phyloP scores from a whole-genome alignment of 1,139 yeast species.

The Taiozyma sp. region DNA sequence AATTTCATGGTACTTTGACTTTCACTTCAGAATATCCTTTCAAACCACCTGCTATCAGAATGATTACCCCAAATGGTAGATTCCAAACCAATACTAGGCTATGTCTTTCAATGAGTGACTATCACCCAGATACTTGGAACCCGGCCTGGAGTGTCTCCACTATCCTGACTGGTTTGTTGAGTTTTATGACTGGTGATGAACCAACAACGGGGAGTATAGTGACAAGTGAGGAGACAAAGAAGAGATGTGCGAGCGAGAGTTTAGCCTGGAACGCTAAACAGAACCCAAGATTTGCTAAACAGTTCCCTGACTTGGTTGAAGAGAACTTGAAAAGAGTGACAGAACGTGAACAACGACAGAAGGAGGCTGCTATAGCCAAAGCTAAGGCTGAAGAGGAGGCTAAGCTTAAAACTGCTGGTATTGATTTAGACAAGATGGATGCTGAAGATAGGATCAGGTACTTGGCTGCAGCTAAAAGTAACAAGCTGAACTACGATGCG shows the following conservation, averaged over 20 bases:
- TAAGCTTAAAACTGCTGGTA: conserved; percentile 1
- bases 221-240: conserved; percentile 44
- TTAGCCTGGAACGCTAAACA: conserved; percentile 55
- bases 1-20: conserved; percentile 79
- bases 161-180: conserved; percentile 73
- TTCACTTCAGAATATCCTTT: conserved; percentile 89
- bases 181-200: conserved; percentile 73
- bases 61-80: conserved; percentile 83
- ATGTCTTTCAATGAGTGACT: conserved; percentile 87
- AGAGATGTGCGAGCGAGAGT: conserved; percentile 45
- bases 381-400: conserved; percentile 10
- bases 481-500: conserved; percentile 5
- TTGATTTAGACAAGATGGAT: conserved; percentile 31
- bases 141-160: conserved; percentile 94
- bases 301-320: conserved; percentile 65
- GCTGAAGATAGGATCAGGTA: conserved; percentile 45
- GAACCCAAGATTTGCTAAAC: conserved; percentile 45
- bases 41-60: conserved; percentile 86
- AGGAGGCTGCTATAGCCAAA: conserved; percentile 6
- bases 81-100: conserved; percentile 73
- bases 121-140: conserved; percentile 92
- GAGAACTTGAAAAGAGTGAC: conserved; percentile 33
- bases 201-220: conserved; percentile 53
- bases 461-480: conserved; percentile 15
- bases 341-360: conserved; percentile 13